A percentile compares a stretch with the other conserved stretches of the same genome.
Evolutionary conservation across 768 basidiomycete species (phyloP).

Genomic region (Kwoniella bestiolae): DNA sequence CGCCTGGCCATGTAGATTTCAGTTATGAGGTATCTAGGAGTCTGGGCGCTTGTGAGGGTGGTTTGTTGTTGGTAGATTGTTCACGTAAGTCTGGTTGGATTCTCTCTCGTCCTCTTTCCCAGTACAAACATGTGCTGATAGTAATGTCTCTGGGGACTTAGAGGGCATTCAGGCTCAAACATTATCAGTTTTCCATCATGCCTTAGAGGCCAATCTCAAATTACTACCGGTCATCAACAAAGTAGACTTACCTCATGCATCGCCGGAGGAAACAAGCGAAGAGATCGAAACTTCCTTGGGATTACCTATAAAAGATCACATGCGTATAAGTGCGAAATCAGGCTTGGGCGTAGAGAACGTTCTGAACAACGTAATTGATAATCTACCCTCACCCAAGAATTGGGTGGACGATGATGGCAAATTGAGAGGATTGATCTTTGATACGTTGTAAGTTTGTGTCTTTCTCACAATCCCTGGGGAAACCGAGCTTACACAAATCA

Average conservation of each 20-base stretch:
- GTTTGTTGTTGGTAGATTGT: slow-evolving; percentile 82
- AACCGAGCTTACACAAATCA: slow-evolving; percentile 3
- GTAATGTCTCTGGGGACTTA: slow-evolving; percentile 10
- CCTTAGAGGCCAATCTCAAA: slow-evolving; percentile 69
- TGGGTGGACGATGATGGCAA: slow-evolving; percentile 63
- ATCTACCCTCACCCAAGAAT: slow-evolving; percentile 91
- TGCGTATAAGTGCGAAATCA: slow-evolving; percentile 89
- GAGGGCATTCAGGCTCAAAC: slow-evolving; percentile 97
- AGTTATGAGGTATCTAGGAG: slow-evolving; percentile 94
- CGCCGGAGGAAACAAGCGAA: slow-evolving; percentile 75
- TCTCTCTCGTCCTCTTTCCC: not conserved
- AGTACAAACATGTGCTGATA: not conserved
- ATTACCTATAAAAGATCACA: slow-evolving; percentile 71
- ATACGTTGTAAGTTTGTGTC: slow-evolving; percentile 74
- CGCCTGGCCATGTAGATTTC: slow-evolving; percentile 99
- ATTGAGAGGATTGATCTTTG: slow-evolving; percentile 86
- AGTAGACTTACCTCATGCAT: slow-evolving; percentile 90
- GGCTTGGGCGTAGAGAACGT: slow-evolving; percentile 80
- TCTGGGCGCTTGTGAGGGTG: slow-evolving; percentile 91
- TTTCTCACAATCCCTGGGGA: not conserved
- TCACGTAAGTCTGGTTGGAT: slow-evolving; percentile 62
- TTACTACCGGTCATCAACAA: slow-evolving; percentile 94
- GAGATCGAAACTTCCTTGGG: slow-evolving; percentile 85
- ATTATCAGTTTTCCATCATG: slow-evolving; percentile 89
- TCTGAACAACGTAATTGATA: slow-evolving; percentile 76